phyloP scores from a whole-genome alignment of 169 alveolate species.

The Plasmodium cynomolgi region DNA sequence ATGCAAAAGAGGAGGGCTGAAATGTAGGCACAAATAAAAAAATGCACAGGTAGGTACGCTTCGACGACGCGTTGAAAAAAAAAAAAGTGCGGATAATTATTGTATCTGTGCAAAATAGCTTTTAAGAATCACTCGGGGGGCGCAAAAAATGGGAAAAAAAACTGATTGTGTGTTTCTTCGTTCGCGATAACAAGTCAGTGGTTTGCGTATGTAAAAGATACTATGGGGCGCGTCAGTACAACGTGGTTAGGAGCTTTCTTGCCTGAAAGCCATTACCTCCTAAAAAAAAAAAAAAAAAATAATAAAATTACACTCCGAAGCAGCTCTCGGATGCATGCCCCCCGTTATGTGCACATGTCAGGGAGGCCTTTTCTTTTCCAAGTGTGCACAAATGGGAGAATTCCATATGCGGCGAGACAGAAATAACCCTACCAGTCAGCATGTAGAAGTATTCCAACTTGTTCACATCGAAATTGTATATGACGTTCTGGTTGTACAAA shows the following conservation, averaged over 20 bases:
- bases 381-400: not conserved
- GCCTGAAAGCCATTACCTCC: slow-evolving; percentile 88
- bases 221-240: slow-evolving; percentile 56
- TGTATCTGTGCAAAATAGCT: not conserved
- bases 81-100: not conserved
- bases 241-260: slow-evolving; percentile 79
- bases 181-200: not conserved
- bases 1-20: not conserved
- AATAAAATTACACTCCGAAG: not conserved
- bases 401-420: not conserved
- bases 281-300: slow-evolving; percentile 33
- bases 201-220: not conserved
- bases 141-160: not conserved
- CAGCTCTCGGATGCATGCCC: not conserved
- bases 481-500: slow-evolving; percentile 77
- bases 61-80: not conserved
- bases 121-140: not conserved
- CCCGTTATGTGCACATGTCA: not conserved
- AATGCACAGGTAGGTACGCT: not conserved
- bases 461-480: slow-evolving; percentile 83
- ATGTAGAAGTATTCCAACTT: slow-evolving; percentile 85
- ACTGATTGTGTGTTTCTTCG: not conserved
- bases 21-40: not conserved
- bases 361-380: not conserved
- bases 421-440: slow-evolving; percentile 79